Base-by-base conservation (phyloP, 106 monocot species). In the Vanilla planifolia region DNA sequence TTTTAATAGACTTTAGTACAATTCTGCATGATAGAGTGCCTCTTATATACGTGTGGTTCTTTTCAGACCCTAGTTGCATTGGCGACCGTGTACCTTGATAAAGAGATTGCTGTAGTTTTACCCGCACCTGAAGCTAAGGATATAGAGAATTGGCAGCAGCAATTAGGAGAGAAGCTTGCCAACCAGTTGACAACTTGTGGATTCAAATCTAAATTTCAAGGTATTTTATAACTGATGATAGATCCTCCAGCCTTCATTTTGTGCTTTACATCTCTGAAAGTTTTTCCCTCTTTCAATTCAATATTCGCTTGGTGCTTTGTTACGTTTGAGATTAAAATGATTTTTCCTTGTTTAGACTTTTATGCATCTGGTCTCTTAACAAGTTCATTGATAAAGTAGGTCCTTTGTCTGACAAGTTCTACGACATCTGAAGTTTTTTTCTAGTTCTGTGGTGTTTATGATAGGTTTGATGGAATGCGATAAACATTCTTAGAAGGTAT, bases 161-260 rank as follows among this genome's bases (percentile, higher is more conserved):
- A 56, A 6, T 36, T 73, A 17, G 81, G 76, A 21, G 61, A 77
- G 52, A 77, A 55, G 47, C 81, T 82, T 10, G 81, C 81, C 24
- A 65, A 55, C 45, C 81, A 77, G 48, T 63, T 82, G 44, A 72
- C 77, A 3, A 70, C 76, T 41, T 77, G 81, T 69, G 81, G 81
- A 69, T 82, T 82, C 61, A 69, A 77, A 32, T 82, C 81, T 28
- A 27, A 43, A 8, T 62, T 77, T 35, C 77, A 66, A 60, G 77
- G 77, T 77, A 53, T 45, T 25, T 37, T 66, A n/a, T 52, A 43
- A 42, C 41, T 16, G 53, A 16, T 15, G 6, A 30, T 53, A n/a
- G 3, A 8, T 13, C n/a, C n/a, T n/a, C n/a, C n/a, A n/a, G n/a
- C n/a, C n/a, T n/a, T n/a, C n/a, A n/a, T n/a, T n/a, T n/a, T n/a